A percentile compares a stretch with the other conserved stretches of the same genome.
These are phyloP conservation scores for Colletotrichum falcatum DNA, from an alignment of 2,329 filamentous ascomycete genomes.

Conservation along the genomic window DNA sequence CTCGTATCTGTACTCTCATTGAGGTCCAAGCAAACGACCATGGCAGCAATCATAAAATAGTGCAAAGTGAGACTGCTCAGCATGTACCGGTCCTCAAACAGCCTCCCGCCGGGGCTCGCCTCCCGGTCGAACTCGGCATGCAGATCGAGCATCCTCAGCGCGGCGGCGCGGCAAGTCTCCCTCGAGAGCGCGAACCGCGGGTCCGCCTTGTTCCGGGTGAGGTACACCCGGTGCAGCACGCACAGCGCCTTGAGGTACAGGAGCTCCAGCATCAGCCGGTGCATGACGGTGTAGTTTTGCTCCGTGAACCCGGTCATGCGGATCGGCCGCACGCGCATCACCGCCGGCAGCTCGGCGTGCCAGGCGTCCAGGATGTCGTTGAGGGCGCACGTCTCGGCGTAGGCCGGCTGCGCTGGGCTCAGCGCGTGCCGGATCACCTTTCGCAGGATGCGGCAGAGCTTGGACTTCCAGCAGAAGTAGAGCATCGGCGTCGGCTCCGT, in stretches of 20 bases:
- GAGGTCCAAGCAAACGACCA: conserved; percentile 68
- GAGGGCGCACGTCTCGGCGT: conserved; percentile 50
- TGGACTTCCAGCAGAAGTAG: conserved; percentile 57
- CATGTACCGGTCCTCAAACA: conserved; percentile 66
- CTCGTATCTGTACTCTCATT: conserved; percentile 53
- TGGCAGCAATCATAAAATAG: conserved; percentile 69
- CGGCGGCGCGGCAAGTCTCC: conserved; percentile 56
- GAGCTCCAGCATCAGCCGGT: conserved; percentile 61
- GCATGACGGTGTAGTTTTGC: conserved; percentile 59
- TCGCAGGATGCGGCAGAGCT: conserved; percentile 57
- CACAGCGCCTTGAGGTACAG: conserved; percentile 63
- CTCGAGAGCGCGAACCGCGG: conserved; percentile 54
- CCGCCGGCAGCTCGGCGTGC: conserved; percentile 52
- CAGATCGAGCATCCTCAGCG: conserved; percentile 58
- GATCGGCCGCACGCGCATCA: conserved; percentile 57
- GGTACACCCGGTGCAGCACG: conserved; percentile 62
- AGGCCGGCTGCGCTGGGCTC: conserved; percentile 52
- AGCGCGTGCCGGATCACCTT: conserved; percentile 57
- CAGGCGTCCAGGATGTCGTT: conserved; percentile 56
- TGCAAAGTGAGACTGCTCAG: conserved; percentile 64
- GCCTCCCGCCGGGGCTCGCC: conserved; percentile 60
- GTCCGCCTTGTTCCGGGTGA: conserved; percentile 54
- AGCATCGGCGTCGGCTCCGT: conserved; percentile 59
- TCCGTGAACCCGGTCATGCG: conserved; percentile 57
- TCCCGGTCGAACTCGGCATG: conserved; percentile 61